Conservation (phyloP, 345 rosid species). For the Euphorbia lathyris region DNA sequence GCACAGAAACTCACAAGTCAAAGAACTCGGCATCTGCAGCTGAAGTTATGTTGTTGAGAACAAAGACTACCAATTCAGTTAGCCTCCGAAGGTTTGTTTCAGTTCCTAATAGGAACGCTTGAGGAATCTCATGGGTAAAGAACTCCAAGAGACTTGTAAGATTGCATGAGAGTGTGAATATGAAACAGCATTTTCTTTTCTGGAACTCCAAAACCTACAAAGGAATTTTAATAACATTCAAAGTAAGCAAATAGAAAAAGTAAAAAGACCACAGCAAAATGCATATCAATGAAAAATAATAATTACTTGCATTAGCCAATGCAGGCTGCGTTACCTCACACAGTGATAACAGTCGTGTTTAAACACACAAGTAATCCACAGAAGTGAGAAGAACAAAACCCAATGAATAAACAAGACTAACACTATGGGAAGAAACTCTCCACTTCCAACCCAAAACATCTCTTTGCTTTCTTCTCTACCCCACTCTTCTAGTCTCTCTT, state of each 20-base stretch:
- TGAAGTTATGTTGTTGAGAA: conserved; percentile 78
- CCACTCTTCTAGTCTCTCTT: background rate
- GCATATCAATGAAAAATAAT: background rate
- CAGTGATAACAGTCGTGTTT: background rate
- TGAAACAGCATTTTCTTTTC: conserved; percentile 82
- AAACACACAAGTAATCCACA: background rate
- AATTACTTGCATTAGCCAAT: background rate
- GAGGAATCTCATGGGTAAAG: conserved; percentile 80
- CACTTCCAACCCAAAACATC: background rate
- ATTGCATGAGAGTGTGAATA: conserved; percentile 92
- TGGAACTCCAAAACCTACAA: conserved; percentile 74
- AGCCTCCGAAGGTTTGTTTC: conserved; percentile 91
- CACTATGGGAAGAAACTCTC: background rate
- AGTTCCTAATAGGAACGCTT: conserved; percentile 69
- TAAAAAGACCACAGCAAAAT: background rate
- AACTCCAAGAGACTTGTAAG: conserved; percentile 91
- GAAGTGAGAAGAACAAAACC: background rate
- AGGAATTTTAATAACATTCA: background rate
- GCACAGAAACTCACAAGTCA: conserved; percentile 61
- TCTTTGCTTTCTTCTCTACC: background rate
- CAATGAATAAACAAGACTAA: background rate
- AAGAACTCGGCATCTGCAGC: conserved; percentile 86
- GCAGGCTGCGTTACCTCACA: background rate
- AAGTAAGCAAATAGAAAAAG: background rate
- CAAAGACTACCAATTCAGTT: conserved; percentile 75